Evolutionary conservation across 352 stramenopile genomes (phyloP), one percentile per base, ranked within the genome.

Genomic region (Phytophthora vignae): DNA sequence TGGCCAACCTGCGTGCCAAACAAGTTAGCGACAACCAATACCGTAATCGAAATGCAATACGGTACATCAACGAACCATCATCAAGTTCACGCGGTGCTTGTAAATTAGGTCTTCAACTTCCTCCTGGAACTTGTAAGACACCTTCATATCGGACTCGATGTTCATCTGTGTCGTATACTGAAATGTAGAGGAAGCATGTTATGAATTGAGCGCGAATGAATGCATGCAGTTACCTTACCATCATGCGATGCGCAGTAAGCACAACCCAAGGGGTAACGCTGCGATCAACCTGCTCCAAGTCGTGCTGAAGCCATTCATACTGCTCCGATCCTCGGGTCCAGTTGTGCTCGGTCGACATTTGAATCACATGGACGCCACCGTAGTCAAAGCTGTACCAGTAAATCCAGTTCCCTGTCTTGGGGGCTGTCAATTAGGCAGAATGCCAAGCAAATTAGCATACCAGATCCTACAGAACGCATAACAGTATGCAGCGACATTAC

Each of bases 311-410:
- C 87, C 92, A 99, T 46, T 83, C 59, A 58, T 96, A 94, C 74
- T 99, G 96, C 42, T 74, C 60, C 7, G 91, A 98, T 50, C 91
- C 92, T 60, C 69, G 71, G 1, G 86, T 91, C 72, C 95, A 88
- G 76, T 98, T 88, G 76, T 98, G 92, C 73, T 99, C 96, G 3
- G 82, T 92, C 2, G 85, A 96, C 52, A 99, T 85, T 70, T 98
- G 88, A 55, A 98, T 88, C 6, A 97, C 96, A 59, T 98, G 91
- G 27, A 98, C 74, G 11, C 84, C 86, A 2, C 72, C 83, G 60
- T 97, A 96, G 56, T 97, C 73, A 63, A 97, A 98, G n/a, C 87
- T 97, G 77, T 98, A 93, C 90, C 91, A 95, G 64, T 91, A 95
- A 59, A 94, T 78, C 56, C 73, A 83, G 21, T 91, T 87, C 9